A percentile compares a stretch with the other conserved stretches of the same genome.
Conservation (phyloP, 2,329 filamentous ascomycete species). For the Aspergillus niger region DNA sequence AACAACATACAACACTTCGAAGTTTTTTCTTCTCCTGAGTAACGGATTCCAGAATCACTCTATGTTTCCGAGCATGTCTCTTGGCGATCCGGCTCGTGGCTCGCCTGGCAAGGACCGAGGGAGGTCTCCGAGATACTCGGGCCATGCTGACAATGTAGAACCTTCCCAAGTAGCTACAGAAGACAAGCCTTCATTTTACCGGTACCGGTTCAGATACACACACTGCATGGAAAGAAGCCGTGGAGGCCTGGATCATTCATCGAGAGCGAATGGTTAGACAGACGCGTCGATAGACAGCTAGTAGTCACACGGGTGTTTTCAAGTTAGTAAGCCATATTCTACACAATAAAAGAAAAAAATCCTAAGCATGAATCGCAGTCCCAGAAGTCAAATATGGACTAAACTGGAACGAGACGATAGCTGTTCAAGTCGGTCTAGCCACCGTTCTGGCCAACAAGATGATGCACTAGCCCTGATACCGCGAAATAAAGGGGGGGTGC, state of each 20-base stretch:
- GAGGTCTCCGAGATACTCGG: conserved; percentile 38
- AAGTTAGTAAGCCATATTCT: conserved; percentile 3
- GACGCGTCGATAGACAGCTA: not conserved
- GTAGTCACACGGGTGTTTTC: not conserved
- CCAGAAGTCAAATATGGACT: not conserved
- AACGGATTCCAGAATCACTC: conserved; percentile 60
- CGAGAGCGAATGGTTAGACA: not conserved
- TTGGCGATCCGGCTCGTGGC: conserved; percentile 36
- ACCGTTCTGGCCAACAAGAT: not conserved
- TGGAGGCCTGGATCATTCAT: conserved; percentile 2
- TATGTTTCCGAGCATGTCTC: conserved; percentile 50
- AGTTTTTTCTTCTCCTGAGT: conserved; percentile 64
- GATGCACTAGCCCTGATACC: not conserved
- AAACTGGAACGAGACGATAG: not conserved
- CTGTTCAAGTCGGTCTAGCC: not conserved
- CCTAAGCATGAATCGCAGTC: not conserved
- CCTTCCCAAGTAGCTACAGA: conserved; percentile 24
- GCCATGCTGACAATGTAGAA: conserved; percentile 35
- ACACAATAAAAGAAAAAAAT: not conserved
- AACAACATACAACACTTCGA: conserved; percentile 50
- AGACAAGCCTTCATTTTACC: conserved; percentile 22
- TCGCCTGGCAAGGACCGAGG: conserved; percentile 37
- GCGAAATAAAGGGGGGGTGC: not conserved
- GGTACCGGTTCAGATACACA: conserved; percentile 19
- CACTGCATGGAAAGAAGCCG: conserved; percentile 8